phyloP scores from a whole-genome alignment of 1,284 basidiomycete species.

The Irpex sp. region DNA sequence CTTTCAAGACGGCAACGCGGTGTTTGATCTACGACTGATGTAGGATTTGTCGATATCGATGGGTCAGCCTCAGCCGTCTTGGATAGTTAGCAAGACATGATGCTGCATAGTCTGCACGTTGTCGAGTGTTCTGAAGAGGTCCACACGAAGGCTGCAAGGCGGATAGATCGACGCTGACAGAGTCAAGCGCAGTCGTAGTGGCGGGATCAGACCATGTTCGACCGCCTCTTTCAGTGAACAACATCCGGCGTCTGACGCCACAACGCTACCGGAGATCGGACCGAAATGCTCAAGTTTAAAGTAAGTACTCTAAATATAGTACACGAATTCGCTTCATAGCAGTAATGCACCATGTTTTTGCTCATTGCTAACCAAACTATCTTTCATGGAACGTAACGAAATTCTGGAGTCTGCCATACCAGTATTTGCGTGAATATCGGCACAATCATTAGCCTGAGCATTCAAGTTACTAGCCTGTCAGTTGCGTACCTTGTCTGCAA shows the following conservation, averaged over 20 bases:
- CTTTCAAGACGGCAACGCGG: neutral
- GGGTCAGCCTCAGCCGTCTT: neutral
- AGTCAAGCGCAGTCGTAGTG: neutral
- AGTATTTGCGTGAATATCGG: neutral
- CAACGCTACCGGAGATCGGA: neutral
- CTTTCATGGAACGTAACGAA: slow-evolving; percentile 45
- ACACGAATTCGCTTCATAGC: neutral
- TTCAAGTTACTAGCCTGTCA: too few relatives aligned
- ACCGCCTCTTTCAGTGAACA: neutral
- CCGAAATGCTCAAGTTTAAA: neutral
- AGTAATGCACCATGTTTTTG: neutral
- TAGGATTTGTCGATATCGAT: neutral
- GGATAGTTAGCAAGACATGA: neutral
- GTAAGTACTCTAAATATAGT: neutral
- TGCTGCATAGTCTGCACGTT: neutral
- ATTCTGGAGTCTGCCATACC: slow-evolving; percentile 39
- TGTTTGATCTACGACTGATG: neutral
- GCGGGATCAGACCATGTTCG: neutral
- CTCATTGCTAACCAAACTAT: slow-evolving; percentile 41
- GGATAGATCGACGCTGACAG: neutral
- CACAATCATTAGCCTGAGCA: neutral
- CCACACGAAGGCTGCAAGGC: neutral
- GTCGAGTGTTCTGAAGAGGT: neutral
- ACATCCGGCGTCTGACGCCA: neutral
- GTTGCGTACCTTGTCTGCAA: slow-evolving; percentile 61